phyloP scores from a whole-genome alignment of 805 yeast genomes.

The Candida cerambycidarum region DNA sequence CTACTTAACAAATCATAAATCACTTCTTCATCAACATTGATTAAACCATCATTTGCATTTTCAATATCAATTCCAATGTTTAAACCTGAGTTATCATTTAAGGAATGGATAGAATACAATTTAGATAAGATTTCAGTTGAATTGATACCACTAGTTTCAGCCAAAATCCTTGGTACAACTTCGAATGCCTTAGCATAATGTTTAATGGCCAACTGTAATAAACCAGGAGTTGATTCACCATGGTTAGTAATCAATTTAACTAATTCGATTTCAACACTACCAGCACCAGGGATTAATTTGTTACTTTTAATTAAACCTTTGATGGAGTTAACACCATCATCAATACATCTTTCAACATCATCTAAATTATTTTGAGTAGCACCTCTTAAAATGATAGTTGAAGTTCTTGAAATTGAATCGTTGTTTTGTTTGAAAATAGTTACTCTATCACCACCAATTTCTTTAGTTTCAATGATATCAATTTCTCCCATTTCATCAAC shows the following conservation, averaged over 20 bases:
- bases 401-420: conserved; percentile 66
- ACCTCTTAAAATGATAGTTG: conserved; percentile 92
- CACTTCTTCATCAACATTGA: conserved; percentile 67
- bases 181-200: conserved; percentile 94
- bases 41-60: conserved; percentile 56
- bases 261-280: conserved; percentile 88
- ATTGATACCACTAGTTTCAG: conserved; percentile 93
- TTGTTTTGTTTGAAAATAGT: conserved; percentile 82
- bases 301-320: conserved; percentile 83
- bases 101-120: conserved; percentile 82
- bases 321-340: conserved; percentile 91
- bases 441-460: conserved; percentile 97
- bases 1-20: conserved; percentile 79
- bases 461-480: conserved; percentile 85
- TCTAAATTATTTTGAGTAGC: conserved; percentile 94
- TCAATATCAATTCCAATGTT: conserved; percentile 77
- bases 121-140: conserved; percentile 86
- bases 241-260: conserved; percentile 74
- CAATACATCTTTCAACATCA: conserved; percentile 95
- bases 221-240: conserved; percentile 94
- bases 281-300: conserved; percentile 91
- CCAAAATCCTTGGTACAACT: conserved; percentile 85
- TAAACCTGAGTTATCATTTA: conserved; percentile 32
- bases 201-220: conserved; percentile 90
- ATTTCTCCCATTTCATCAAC: conserved; percentile 91